Conservation (phyloP, 148 eudicot species). For the Cornus controversa region DNA sequence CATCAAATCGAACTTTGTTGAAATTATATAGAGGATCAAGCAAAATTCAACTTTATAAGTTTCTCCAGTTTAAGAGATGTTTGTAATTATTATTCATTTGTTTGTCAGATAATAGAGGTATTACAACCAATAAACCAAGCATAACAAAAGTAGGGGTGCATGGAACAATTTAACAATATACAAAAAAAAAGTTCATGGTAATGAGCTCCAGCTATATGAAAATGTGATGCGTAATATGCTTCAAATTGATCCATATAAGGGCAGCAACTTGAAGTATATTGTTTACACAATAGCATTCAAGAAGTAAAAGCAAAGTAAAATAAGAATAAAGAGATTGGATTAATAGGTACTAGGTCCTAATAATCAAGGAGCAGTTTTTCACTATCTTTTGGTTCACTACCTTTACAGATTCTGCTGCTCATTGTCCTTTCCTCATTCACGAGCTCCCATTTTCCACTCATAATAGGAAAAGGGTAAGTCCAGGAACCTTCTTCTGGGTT, state of each 20-base stretch:
- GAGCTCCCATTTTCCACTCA: too few species aligned
- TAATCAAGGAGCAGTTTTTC: too few species aligned
- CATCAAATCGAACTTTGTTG: slow-evolving; percentile 6
- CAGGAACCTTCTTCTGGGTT: too few species aligned
- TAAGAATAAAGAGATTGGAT: too few species aligned
- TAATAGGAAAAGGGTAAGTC: too few species aligned
- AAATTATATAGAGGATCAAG: not conserved
- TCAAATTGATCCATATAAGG: not conserved
- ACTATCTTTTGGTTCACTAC: too few species aligned
- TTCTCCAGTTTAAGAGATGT: not conserved
- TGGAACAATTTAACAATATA: too few species aligned
- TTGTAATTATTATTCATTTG: not conserved
- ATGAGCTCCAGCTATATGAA: not conserved
- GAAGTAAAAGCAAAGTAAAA: not conserved
- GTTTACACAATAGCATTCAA: not conserved
- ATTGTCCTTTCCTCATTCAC: too few species aligned
- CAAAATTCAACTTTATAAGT: slow-evolving; percentile 1
- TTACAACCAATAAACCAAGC: not conserved
- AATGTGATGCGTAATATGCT: not conserved
- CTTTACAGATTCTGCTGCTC: too few species aligned
- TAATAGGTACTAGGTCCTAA: too few species aligned
- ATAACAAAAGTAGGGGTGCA: not conserved
- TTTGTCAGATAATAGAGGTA: not conserved
- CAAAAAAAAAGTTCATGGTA: not conserved
- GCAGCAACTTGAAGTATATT: not conserved